Base-by-base conservation (phyloP, 495 filamentous ascomycete species). In the Pseudoneurospora amorphoporcata region DNA sequence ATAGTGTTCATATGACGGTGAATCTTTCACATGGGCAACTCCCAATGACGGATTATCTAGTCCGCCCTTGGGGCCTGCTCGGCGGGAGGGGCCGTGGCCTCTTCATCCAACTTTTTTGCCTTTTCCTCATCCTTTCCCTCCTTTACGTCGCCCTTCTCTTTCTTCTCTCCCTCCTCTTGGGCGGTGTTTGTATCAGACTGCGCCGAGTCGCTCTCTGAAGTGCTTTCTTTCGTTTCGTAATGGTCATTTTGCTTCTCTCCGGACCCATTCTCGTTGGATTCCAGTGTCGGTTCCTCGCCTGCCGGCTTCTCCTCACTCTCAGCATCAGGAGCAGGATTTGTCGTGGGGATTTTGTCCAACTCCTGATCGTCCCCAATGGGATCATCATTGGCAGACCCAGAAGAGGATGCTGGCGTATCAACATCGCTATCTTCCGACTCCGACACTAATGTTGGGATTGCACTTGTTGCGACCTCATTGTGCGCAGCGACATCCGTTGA, bases 101-200 rank as follows among this genome's bases (percentile, higher is more conserved):
- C 29, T 40, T 58, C 69, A 17, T 58, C 40, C 19, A 29, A 61
- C 19, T 17, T 70, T 42, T 77, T 73, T 41, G 68, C 74, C 2
- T 68, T 42, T 19, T 72, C 12, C 17, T 75, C 70, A 35, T 65
- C 53, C 29, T 65, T 65, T 61, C 32, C 68, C 37, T 82, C 75
- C 58, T 77, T 68, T n/a, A 74, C 72, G 29, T 73, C 61, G 3
- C 80, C 79, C 23, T 78, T 74, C 12, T 75, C 37, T 14, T 70
- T 23, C 70, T 38, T 19, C 10, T 68, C 42, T 14, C 23, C 37
- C 47, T 38, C 38, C 10, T 68, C 42, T 14, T 39, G 23, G 43
- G 42, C 41, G 38, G 35, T 14, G 5, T 73, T 40, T 8, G 70
- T 65, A 14, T 39, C 70, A 17, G 40, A 32, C 16, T 19, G 32